These are phyloP conservation scores for Cylindricascospora bacillispora DNA, from an alignment of 1,139 yeast species.

Conservation along the genomic window DNA sequence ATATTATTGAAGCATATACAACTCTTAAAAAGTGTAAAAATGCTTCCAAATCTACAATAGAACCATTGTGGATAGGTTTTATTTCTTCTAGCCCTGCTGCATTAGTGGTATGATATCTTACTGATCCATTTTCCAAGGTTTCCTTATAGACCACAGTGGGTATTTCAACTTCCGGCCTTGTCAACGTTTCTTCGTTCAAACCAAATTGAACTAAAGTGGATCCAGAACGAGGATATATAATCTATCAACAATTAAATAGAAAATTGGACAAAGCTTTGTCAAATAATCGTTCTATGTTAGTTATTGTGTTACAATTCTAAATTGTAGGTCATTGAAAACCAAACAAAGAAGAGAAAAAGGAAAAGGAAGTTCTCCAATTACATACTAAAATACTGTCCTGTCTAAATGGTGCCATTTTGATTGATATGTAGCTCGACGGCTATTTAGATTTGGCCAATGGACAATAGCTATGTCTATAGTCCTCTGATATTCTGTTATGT, in stretches of 20 bases:
- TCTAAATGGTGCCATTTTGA: constrained; percentile 35
- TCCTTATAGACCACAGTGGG: constrained; percentile 65
- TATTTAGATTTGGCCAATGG: too few species aligned
- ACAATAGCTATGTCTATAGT: too few species aligned
- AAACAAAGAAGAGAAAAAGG: constrained; percentile 4
- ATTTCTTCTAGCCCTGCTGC: constrained; percentile 35
- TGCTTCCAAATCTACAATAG: constrained; percentile 55
- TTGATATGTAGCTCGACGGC: too few species aligned
- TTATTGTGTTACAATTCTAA: too few species aligned
- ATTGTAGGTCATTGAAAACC: too few species aligned
- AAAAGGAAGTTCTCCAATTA: too few species aligned
- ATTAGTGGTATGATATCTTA: constrained; percentile 29
- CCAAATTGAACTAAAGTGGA: constrained; percentile 72
- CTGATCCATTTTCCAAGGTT: constrained; percentile 18
- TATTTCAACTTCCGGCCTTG: constrained; percentile 63
- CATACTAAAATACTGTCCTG: constrained; percentile 31
- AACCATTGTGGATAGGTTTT: constrained; percentile 51
- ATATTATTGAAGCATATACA: constrained; percentile 44
- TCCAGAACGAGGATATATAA: constrained; percentile 73
- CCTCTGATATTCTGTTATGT: too few species aligned
- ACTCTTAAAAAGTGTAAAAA: constrained; percentile 55
- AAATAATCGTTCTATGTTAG: too few species aligned
- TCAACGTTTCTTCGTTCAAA: constrained; percentile 53
- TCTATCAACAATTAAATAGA: constrained; percentile 25
- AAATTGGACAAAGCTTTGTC: too few species aligned